Evolutionary conservation across 192 early-diverging fungal species (phyloP).

Genomic region (Coemansia sp.): DNA sequence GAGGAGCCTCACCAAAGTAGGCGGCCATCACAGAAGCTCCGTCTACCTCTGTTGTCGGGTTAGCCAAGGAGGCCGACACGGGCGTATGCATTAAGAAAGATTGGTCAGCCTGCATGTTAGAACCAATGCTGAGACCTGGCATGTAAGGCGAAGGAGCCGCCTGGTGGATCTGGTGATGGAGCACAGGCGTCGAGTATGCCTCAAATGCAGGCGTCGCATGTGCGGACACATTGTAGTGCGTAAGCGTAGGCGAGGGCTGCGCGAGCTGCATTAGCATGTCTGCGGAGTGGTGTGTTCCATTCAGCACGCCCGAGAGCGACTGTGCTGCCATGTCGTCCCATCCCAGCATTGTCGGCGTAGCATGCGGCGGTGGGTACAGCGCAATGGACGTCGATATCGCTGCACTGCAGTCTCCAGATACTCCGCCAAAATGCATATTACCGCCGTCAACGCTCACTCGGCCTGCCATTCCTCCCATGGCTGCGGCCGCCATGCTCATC

Average conservation of each 20-base stretch:
- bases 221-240: conserved; percentile 28
- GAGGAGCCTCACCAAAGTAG: conserved; percentile 23
- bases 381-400: conserved; percentile 12
- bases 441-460: background rate
- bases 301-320: conserved; percentile 29
- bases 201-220: conserved; percentile 38
- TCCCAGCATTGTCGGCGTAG: background rate
- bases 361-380: conserved; percentile 26
- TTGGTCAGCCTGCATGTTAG: background rate
- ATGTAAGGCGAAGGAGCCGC: background rate
- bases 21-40: conserved; percentile 25
- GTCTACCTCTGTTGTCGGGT: background rate
- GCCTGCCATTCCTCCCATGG: conserved; percentile 1
- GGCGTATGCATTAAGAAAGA: conserved; percentile 1
- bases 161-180: background rate
- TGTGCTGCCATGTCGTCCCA: conserved; percentile 29
- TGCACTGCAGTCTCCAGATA: background rate
- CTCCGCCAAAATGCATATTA: background rate
- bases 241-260: conserved; percentile 36
- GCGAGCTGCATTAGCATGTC: conserved; percentile 41
- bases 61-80: background rate
- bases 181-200: conserved; percentile 8
- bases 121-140: background rate
- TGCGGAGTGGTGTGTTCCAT: background rate
- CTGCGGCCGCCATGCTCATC: conserved; percentile 4